A percentile compares a stretch with the other conserved stretches of the same genome.
Evolutionary conservation across 768 basidiomycete species (phyloP).

Genomic region (Auricularia cornea): DNA sequence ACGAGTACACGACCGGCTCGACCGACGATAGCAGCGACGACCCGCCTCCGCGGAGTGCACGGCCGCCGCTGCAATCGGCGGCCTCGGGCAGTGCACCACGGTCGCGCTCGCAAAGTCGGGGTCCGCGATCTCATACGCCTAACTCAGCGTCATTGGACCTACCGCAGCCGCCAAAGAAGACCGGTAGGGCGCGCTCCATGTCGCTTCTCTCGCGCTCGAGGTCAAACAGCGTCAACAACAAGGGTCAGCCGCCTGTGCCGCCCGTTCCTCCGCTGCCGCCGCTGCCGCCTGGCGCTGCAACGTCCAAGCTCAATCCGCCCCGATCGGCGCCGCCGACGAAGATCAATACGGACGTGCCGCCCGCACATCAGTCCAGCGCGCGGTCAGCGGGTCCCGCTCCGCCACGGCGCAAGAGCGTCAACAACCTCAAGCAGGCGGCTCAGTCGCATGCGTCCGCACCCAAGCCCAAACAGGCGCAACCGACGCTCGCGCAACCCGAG

Average conservation of each 20-base stretch:
- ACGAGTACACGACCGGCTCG: slow-evolving; percentile 19
- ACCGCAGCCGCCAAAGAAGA: slow-evolving; percentile 14
- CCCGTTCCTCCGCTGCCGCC: slow-evolving; percentile 39
- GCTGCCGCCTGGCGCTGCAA: slow-evolving; percentile 20
- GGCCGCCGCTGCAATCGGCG: slow-evolving; percentile 26
- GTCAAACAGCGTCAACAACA: slow-evolving; percentile 19
- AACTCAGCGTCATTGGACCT: slow-evolving; percentile 9
- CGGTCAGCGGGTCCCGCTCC: background rate
- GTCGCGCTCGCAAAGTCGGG: slow-evolving; percentile 23
- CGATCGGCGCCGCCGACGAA: background rate
- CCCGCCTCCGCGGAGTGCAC: slow-evolving; percentile 13
- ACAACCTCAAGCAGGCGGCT: slow-evolving; percentile 4
- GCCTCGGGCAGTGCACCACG: slow-evolving; percentile 20
- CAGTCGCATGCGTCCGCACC: slow-evolving; percentile 8
- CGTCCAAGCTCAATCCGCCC: slow-evolving; percentile 8
- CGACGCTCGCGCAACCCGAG: slow-evolving; percentile 60
- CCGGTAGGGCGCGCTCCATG: slow-evolving; percentile 19
- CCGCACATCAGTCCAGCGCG: background rate
- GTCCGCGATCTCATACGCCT: slow-evolving; percentile 5
- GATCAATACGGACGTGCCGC: background rate
- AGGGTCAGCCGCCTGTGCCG: slow-evolving; percentile 15
- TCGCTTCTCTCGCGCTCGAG: slow-evolving; percentile 45
- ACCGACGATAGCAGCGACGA: slow-evolving; percentile 20
- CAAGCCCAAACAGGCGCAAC: slow-evolving; percentile 32
- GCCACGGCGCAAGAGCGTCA: background rate